phyloP scores from a whole-genome alignment of 805 yeast genomes.

The Tetrapisispora iriomotensis region DNA sequence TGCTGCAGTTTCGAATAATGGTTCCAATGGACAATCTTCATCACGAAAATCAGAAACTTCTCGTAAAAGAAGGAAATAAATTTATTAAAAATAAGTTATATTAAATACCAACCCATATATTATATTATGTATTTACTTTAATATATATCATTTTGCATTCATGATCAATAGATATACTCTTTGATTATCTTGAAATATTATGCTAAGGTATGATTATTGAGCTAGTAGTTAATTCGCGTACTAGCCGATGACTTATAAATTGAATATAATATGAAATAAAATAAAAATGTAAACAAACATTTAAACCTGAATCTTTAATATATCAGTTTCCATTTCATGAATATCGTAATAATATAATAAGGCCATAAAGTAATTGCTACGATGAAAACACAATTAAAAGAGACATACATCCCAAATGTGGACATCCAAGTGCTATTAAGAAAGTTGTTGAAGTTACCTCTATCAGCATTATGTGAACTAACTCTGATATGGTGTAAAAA shows the following conservation, averaged over 20 bases:
- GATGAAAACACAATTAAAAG: constrained; percentile 6
- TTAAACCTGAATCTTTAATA: no score
- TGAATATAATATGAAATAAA: no score
- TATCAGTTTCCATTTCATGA: no score
- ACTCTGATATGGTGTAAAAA: constrained; percentile 16
- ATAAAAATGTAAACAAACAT: no score
- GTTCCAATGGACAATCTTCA: constrained; percentile 9
- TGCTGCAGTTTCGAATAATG: constrained; percentile 28
- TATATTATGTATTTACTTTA: not conserved
- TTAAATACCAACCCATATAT: not conserved
- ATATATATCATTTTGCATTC: no score
- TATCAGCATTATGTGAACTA: constrained; percentile 12
- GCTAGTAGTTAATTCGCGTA: no score
- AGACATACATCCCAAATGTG: constrained; percentile 12
- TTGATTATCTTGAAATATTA: no score
- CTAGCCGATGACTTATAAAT: no score
- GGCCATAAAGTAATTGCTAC: no score
- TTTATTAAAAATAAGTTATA: not conserved
- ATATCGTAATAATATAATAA: no score
- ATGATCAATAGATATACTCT: no score
- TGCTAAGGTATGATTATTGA: no score
- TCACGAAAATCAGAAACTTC: constrained; percentile 19
- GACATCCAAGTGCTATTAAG: constrained; percentile 10
- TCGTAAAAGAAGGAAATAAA: constrained; percentile 22
- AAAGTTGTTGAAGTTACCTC: constrained; percentile 16